Evolutionary conservation across 768 basidiomycete species (phyloP).

Genomic region (Coprinopsis cinerea): DNA sequence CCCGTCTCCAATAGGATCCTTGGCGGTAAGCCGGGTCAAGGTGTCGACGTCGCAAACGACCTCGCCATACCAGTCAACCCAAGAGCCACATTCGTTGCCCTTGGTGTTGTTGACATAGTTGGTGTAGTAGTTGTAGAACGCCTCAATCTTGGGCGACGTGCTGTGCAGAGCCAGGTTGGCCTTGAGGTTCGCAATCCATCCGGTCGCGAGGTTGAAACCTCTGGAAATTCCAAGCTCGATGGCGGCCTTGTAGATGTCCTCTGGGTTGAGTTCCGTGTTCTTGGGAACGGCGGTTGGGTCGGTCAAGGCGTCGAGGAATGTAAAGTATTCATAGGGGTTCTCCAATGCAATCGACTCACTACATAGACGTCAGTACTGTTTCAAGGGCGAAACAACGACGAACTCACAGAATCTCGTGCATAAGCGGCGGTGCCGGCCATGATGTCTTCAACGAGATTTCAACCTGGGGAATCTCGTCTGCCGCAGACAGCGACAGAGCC

Average conservation of each 20-base stretch:
- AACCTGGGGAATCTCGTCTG: conserved; percentile 39
- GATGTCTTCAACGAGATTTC: conserved; percentile 56
- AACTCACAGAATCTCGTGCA: conserved; percentile 62
- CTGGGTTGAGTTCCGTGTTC: conserved; percentile 32
- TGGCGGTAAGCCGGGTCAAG: conserved; percentile 46
- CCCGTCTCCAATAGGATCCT: conserved; percentile 41
- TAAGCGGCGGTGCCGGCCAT: conserved; percentile 58
- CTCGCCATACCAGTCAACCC: conserved; percentile 82
- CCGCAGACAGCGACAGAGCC: conserved; percentile 13
- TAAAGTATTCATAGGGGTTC: conserved; percentile 68
- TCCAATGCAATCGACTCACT: conserved; percentile 83
- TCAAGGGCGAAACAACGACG: neutral
- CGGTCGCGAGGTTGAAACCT: conserved; percentile 44
- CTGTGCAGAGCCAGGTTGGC: conserved; percentile 75
- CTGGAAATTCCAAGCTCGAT: conserved; percentile 44
- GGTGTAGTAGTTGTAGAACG: conserved; percentile 72
- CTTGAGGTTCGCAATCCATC: conserved; percentile 52
- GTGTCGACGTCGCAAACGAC: conserved; percentile 63
- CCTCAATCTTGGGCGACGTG: conserved; percentile 75
- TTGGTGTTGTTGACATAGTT: conserved; percentile 26
- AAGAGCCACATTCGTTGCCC: conserved; percentile 50
- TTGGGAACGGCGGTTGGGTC: conserved; percentile 37
- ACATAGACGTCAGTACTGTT: conserved; percentile 8
- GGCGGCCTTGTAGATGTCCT: conserved; percentile 49
- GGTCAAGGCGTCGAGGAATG: conserved; percentile 61